Evolutionary conservation across 352 stramenopile genomes (phyloP), one percentile per base, ranked within the genome.

Genomic region (Phytophthora ohioensis): DNA sequence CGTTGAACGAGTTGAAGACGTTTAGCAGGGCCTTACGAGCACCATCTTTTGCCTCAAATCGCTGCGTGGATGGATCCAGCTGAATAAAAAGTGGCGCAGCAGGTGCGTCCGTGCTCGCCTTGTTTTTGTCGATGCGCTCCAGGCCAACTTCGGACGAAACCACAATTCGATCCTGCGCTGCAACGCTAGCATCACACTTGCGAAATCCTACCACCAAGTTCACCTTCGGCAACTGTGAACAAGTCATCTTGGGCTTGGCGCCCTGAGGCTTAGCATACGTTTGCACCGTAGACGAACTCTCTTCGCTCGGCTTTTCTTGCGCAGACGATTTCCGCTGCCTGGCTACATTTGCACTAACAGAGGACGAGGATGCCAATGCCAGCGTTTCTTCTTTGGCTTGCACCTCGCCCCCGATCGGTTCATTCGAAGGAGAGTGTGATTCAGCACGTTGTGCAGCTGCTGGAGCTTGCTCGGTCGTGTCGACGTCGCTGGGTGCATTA

Each of bases 1-100:
- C 42, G 36, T 69, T 79, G 27, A 85, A 88, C 5, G 76, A 80
- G 48, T 73, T 79, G 52, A 88, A 90, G 30, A 86, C 46, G 3
- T 81, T 68, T 6, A 80, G 12, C 32, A 84, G 53, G 2, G 74
- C 70, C 43, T 69, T 64, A 15, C 46, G 76, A 39, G 67, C 58
- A 15, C 64, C 64, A 61, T 68, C 21, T 55, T 73, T 86, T 41
- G 70, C 42, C 48, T 82, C 73, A 36, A 59, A 65, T 15, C 27
- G 30, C 30, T 82, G 67, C 1, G 53, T 66, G 3, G 64, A 53
- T 54, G 53, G 10, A 15, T 78, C 66, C 5, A 60, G 38, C 31
- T 74, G 56, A 52, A 76, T 55, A 30, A 80, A 45, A 53, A 59
- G 47, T 45, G 72, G 71, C 21, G 54, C 3, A 43, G 45, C 21